Base-by-base conservation (phyloP, 164 flowering plant genomes). In the Buxus sempervirens region DNA sequence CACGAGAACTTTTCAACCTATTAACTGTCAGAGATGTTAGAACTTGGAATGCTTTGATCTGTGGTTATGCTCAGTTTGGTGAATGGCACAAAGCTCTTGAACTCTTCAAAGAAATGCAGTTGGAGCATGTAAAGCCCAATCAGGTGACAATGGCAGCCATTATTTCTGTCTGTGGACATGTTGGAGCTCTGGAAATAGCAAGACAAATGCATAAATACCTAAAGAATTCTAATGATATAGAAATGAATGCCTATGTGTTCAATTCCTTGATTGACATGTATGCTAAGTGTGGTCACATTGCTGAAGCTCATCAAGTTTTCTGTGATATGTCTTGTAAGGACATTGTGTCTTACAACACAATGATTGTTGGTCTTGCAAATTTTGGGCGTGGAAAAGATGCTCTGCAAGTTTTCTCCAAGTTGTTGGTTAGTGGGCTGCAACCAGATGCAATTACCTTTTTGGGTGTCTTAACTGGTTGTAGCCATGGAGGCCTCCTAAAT, bases 261-360 rank as follows among this genome's bases (percentile, higher is more conserved):
- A 68, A 68, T 60, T 45, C 71, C 25, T 63, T 84, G 74, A 69
- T 84, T 7, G 84, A 84, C 71, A 82, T 81, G 84, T 84, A 82
- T 71, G 77, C 84, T n/a, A 81, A 82, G 71, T 84, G 84, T 72
- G 86, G 88, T 1, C 66, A 59, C 1, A 7, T 68, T 42, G 58
- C 26, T 68, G 58, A 59, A 27, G 71, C 71, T 49, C 21, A 68
- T 28, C 21, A 28, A 9, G 26, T 68, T 56, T 68, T 68, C 41
- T 9, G 26, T 26, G 54, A 60, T 20, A 68, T 68, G 64, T 58
- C 63, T 16, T 15, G 27, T 32, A 61, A 62, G 60, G 72, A 69
- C 24, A 36, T 23, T 1, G 72, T 69, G 51, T 69, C 72, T 7
- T 69, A 62, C 59, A 69, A 69, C 53, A 60, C 60, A 16, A 61